A percentile compares a stretch with the other conserved stretches of the same genome.
These are phyloP conservation scores for Chlorella sorokiniana DNA, from an alignment of 139 green algal species.

Conservation along the genomic window DNA sequence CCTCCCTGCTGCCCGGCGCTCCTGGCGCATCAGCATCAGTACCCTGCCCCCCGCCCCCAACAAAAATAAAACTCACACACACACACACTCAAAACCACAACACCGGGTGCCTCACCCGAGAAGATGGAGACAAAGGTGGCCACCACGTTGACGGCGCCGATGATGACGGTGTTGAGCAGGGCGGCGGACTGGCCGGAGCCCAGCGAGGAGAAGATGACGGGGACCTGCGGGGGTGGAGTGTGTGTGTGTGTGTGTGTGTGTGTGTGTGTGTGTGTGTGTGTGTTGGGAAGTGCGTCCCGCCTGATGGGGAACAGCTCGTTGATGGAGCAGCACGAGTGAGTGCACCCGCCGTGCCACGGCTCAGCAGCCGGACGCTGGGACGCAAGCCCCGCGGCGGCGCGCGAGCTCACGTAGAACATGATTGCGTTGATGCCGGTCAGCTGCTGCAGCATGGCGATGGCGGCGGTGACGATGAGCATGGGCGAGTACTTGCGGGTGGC, in stretches of 20 bases:
- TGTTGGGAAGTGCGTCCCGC: no score
- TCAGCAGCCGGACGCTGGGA: neutral
- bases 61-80: neutral
- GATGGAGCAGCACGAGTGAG: neutral
- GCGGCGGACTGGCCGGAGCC: conserved; percentile 29
- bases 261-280: neutral
- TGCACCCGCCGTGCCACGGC: neutral
- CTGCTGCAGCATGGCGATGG: conserved; percentile 71
- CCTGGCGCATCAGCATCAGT: conserved; percentile 32
- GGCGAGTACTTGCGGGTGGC: conserved; percentile 50
- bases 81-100: neutral
- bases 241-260: conserved; percentile 28
- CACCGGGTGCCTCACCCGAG: neutral
- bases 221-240: conserved; percentile 45
- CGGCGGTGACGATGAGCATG: conserved; percentile 55
- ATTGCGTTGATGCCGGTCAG: conserved; percentile 58
- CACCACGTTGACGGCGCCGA: conserved; percentile 59
- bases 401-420: conserved; percentile 56
- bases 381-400: neutral
- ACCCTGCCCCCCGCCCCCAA: neutral
- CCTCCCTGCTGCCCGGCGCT: conserved; percentile 40
- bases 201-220: conserved; percentile 55
- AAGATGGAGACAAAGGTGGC: conserved; percentile 58
- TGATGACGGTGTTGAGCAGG: conserved; percentile 66
- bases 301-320: no score